Conservation (phyloP, 2,329 filamentous ascomycete species). For the Ophiocordyceps sinensis region DNA sequence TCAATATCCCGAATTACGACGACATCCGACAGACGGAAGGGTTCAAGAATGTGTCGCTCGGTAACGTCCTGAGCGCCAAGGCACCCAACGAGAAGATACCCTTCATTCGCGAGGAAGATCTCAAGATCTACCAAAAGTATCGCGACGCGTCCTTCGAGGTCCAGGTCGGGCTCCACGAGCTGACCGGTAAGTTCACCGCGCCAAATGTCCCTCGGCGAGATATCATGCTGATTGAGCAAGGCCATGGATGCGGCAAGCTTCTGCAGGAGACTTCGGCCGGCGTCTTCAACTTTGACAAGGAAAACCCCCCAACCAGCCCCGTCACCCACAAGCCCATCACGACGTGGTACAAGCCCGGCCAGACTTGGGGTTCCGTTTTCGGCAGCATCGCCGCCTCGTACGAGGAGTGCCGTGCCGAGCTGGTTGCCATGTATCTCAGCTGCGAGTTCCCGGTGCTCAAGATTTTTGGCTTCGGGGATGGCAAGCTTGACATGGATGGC, state of each 20-base stretch:
- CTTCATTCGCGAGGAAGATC: constrained; percentile 69
- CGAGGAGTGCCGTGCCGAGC: constrained; percentile 89
- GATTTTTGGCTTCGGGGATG: constrained; percentile 85
- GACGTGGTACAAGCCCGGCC: constrained; percentile 86
- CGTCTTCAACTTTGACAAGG: constrained; percentile 74
- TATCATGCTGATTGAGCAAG: constrained; percentile 17
- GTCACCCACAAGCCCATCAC: constrained; percentile 59
- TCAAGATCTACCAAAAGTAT: constrained; percentile 66
- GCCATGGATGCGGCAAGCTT: constrained; percentile 87
- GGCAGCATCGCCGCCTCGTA: constrained; percentile 77
- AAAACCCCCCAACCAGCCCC: constrained; percentile 69
- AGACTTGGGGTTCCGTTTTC: constrained; percentile 91
- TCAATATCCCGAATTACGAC: constrained; percentile 59
- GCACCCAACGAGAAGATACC: constrained; percentile 85
- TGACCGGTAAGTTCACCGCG: constrained; percentile 31
- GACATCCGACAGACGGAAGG: constrained; percentile 69
- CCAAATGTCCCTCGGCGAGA: too few species aligned
- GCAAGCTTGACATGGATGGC: constrained; percentile 53
- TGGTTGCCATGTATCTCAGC: constrained; percentile 80
- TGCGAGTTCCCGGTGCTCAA: constrained; percentile 81
- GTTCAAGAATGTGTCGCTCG: constrained; percentile 88
- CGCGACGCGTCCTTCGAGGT: constrained; percentile 86
- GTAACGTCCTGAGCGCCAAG: constrained; percentile 85
- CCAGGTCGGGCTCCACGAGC: constrained; percentile 87
- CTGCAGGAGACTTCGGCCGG: constrained; percentile 77